Evolutionary conservation across 2,329 filamentous ascomycete species (phyloP).

Genomic region (Fonsecaea monophora): DNA sequence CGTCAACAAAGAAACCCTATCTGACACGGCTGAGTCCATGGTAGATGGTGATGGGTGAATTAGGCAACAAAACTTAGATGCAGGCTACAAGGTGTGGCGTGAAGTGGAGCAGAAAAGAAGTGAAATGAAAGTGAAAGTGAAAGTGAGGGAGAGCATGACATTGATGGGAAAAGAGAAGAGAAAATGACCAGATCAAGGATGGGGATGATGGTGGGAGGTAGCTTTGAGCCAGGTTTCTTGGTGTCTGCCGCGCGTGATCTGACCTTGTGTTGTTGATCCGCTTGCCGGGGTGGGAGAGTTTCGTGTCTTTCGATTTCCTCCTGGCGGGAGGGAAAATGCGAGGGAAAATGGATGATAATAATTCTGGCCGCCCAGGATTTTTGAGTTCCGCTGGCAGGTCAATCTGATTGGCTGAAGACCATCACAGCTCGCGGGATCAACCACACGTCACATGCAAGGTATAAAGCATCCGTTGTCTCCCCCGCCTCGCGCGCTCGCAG

Average conservation of each 20-base stretch:
- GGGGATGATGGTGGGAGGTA: not conserved
- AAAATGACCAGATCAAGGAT: not conserved
- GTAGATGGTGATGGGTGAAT: not conserved
- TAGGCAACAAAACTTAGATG: not conserved
- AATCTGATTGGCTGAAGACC: slow-evolving; percentile 33
- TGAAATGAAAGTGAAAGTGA: slow-evolving; percentile 22
- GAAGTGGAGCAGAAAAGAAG: slow-evolving; percentile 32
- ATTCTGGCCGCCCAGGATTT: not conserved
- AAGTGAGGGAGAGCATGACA: slow-evolving; percentile 28
- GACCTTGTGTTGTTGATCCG: slow-evolving; percentile 7
- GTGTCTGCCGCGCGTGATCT: slow-evolving; percentile 24
- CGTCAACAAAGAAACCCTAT: not conserved
- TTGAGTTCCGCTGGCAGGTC: slow-evolving; percentile 6
- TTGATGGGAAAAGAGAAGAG: slow-evolving; percentile 21
- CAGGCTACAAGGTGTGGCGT: slow-evolving; percentile 1
- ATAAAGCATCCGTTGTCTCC: slow-evolving; percentile 46
- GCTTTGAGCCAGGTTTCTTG: not conserved
- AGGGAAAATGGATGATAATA: not conserved
- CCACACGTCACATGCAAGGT: slow-evolving; percentile 36
- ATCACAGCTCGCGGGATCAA: slow-evolving; percentile 30
- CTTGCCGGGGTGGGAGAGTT: not conserved
- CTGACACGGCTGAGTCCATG: not conserved
- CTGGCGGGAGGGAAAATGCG: not conserved
- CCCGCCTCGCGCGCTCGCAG: slow-evolving; percentile 46
- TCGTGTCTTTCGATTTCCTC: not conserved